Evolutionary conservation across 2,329 filamentous ascomycete genomes (phyloP), one percentile per base, ranked within the genome.

Genomic region (Bipolaris sorokiniana): DNA sequence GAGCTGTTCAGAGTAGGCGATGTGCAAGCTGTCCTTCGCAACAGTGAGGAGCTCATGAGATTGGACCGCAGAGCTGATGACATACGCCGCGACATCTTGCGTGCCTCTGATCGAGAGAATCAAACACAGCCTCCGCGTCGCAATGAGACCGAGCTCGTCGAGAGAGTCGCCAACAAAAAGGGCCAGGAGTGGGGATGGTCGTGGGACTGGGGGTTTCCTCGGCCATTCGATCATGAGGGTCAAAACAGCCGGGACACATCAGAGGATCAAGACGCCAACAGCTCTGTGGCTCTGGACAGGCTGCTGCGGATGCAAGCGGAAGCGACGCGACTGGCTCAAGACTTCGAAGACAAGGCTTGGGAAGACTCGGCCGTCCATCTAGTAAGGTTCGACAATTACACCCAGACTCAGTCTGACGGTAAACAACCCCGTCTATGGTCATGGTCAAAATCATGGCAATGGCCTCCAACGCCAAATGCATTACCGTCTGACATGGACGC

Each of bases 201-300:
- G n/a, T 76, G 73, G 72, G 65, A 67, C 51, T 76, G 72, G 73
- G 67, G 70, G 4, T 70, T 70, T 38, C 71, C 73, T 2, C 64
- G 56, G 41, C 64, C 68, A 5, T 71, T 70, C 18, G 68, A 74
- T 42, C 56, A 62, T 13, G 59, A 67, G 2, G 31, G 41, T 7
- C 37, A 40, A 5, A 38, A 20, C 4, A 23, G 41, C 3, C 20
- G 53, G 1, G 45, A 48, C 15, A 15, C 18, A 9, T 13, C 45
- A 9, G 48, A 63, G 58, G 22, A 41, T 47, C 45, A 61, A 11
- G 16, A 16, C 5, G 28, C 40, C 1, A 45, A 31, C 16, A 26
- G 55, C 2, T 37, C 20, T 31, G 15, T 51, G 26, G 45, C 52
- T 7, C 15, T 51, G 13, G 55, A 58, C 15, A 46, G 41, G 23